A percentile compares a stretch with the other conserved stretches of the same genome.
phyloP scores from a whole-genome alignment of 345 rosid genomes.

The Litchi chinensis region DNA sequence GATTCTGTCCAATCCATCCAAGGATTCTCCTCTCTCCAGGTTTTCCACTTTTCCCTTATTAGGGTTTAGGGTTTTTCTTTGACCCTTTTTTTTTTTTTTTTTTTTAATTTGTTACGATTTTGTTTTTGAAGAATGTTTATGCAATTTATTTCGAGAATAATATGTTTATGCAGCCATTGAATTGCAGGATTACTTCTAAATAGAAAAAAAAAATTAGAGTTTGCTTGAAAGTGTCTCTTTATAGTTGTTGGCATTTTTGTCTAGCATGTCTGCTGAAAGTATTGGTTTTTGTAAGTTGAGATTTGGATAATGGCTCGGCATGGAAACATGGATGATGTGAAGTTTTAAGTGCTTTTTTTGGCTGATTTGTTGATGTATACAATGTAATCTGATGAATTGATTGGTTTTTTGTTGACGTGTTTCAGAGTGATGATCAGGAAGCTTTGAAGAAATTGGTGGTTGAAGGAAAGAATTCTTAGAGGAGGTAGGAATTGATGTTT shows the following conservation, averaged over 20 bases:
- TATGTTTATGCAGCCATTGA: neutral
- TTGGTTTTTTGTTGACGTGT: slow-evolving; percentile 5
- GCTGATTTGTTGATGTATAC: neutral
- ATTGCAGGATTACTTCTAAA: neutral
- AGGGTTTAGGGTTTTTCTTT: slow-evolving; percentile 3
- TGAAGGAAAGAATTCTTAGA: slow-evolving; percentile 35
- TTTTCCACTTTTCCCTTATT: slow-evolving; percentile 12
- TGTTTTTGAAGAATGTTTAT: neutral
- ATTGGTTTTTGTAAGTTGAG: neutral
- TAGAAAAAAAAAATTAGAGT: neutral
- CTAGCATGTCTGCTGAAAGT: neutral
- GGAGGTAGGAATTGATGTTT: slow-evolving; percentile 31
- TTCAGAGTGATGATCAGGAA: slow-evolving; percentile 68
- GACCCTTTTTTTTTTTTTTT: neutral
- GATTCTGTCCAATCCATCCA: slow-evolving; percentile 47
- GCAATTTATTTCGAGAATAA: neutral
- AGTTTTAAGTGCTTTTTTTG: neutral
- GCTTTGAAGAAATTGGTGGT: slow-evolving; percentile 58
- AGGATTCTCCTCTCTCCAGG: slow-evolving; percentile 71
- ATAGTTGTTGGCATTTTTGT: neutral
- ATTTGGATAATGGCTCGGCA: neutral
- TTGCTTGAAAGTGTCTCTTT: neutral
- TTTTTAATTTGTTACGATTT: no score
- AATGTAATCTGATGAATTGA: neutral
- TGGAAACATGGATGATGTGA: neutral